Evolutionary conservation across 441 rosid species (phyloP), one percentile per base, ranked within the genome.

Genomic region (Bruguiera hainesii): DNA sequence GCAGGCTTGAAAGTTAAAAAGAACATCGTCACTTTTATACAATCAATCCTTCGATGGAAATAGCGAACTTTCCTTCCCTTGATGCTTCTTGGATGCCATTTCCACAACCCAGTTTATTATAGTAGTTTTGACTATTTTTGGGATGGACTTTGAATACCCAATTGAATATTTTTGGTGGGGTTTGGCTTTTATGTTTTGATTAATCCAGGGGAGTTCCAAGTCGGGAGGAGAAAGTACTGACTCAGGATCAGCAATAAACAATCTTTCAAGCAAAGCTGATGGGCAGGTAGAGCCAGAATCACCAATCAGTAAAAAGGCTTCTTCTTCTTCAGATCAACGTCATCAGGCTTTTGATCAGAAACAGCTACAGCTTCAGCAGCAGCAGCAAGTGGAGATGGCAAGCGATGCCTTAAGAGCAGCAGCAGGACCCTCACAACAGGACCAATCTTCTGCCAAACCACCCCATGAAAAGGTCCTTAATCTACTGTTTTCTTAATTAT

Each of bases 211-310:
- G 81, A 95, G 90, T 80, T 82, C 99, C 25, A 92, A 75, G 81
- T 87, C 98, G 52, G 93, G 87, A 67, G 97, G 82, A 6, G 97
- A 87, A 71, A 91, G 91, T 80, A 78, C 86, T 20, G 98, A 91
- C 66, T 90, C 99, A 69, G 99, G 97, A 64, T 95, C 99, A 68
- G 98, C 85, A 25, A 70, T 78, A 35, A 89, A 89, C 76, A 85
- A 83, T 56, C 75, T 87, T 39, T 84, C 99, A 77, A 83, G 93
- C 78, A 85, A 86, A 78, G 85, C 81, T 66, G 97, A 89, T 60
- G 81, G 84, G 29, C 89, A 77, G 67, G 68, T 75, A 20, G 93
- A 89, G 64, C 85, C 90, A 20, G 99, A 94, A 75, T 91, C 99
- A 68, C 94, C 99, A 1, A 81, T 89, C 59, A 87, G 91, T 73